phyloP scores from a whole-genome alignment of 2,329 filamentous ascomycete species.

The Fonsecaea nubica region DNA sequence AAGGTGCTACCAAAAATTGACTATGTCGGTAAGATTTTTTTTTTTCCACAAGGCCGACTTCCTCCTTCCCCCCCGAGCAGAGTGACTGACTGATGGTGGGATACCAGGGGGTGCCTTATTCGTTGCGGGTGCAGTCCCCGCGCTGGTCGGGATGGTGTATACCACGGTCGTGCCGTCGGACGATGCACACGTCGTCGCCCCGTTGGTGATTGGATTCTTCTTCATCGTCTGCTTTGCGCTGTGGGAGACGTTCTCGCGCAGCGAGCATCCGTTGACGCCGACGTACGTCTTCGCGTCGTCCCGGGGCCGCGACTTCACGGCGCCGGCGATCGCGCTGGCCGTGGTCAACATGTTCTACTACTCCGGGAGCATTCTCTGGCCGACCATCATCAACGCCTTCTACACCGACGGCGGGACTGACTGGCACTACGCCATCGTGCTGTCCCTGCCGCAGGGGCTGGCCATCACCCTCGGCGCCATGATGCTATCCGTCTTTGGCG shows the following conservation, averaged over 20 bases:
- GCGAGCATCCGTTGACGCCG: constrained; percentile 53
- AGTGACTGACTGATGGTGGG: too few relatives aligned
- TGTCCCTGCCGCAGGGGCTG: constrained; percentile 55
- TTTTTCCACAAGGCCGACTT: constrained; percentile 18
- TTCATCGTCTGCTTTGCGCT: constrained; percentile 48
- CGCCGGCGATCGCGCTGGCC: constrained; percentile 53
- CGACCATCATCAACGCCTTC: constrained; percentile 56
- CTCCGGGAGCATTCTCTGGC: constrained; percentile 55
- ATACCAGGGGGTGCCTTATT: constrained; percentile 43
- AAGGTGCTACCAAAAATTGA: constrained; percentile 49
- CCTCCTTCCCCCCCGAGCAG: too few relatives aligned
- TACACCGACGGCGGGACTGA: constrained; percentile 48
- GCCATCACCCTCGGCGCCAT: constrained; percentile 54
- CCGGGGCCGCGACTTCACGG: constrained; percentile 56
- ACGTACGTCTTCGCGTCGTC: constrained; percentile 54
- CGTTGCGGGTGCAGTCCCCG: constrained; percentile 46
- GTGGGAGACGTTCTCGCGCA: constrained; percentile 49
- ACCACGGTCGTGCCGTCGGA: constrained; percentile 47
- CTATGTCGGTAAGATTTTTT: constrained; percentile 44
- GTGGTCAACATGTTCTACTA: constrained; percentile 63
- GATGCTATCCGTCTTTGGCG: constrained; percentile 52
- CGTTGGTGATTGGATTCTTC: constrained; percentile 48
- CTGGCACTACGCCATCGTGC: constrained; percentile 46
- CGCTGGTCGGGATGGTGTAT: constrained; percentile 52
- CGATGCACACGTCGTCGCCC: constrained; percentile 48